These are phyloP conservation scores for Porcisia hertigi DNA, from an alignment of 208 protist species.

Conservation along the genomic window DNA sequence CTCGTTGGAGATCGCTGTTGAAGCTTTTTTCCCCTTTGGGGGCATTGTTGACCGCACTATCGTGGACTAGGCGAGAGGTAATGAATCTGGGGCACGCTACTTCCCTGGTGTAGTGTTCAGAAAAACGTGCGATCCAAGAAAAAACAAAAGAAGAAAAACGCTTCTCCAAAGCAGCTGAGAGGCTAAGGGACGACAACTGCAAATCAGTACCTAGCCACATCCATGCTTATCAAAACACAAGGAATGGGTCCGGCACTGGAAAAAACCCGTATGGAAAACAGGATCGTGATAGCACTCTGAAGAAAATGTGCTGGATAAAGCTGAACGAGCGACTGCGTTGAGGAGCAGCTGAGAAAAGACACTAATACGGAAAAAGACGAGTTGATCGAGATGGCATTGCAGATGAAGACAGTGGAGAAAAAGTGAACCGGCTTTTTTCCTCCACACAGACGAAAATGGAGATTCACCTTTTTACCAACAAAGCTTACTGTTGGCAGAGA, in stretches of 20 bases:
- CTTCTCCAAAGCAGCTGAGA: background rate
- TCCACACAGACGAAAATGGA: too few relatives aligned
- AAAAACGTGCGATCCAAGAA: background rate
- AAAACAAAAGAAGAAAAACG: background rate
- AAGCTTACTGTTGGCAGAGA: background rate
- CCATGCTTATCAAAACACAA: background rate
- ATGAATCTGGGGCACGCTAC: background rate
- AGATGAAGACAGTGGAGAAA: background rate
- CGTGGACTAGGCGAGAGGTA: background rate
- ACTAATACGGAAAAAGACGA: background rate
- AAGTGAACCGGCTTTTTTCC: background rate
- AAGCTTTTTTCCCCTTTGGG: constrained; percentile 29
- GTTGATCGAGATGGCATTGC: background rate
- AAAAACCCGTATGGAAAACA: background rate
- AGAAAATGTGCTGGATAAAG: too few relatives aligned
- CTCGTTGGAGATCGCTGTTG: constrained; percentile 29
- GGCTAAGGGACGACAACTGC: background rate
- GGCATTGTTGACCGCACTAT: constrained; percentile 5
- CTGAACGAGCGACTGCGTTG: background rate
- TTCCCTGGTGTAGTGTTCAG: background rate
- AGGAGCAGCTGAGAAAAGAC: background rate
- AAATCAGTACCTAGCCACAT: background rate
- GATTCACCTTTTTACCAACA: background rate
- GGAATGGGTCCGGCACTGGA: background rate
- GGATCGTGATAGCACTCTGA: background rate